phyloP scores from a whole-genome alignment of 768 basidiomycete species.

The Mycena floridula region DNA sequence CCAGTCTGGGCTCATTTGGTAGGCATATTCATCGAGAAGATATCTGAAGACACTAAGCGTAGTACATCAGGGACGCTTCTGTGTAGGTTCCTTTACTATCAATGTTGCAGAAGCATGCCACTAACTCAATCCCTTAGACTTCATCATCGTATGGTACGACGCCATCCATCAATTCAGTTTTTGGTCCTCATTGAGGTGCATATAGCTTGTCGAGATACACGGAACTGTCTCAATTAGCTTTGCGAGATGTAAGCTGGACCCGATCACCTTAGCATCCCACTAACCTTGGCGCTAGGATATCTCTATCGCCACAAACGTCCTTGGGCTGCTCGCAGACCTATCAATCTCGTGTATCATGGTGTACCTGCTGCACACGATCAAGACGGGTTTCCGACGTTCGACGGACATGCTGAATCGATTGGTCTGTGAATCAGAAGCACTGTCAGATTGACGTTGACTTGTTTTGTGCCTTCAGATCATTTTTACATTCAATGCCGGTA shows the following conservation, averaged over 20 bases:
- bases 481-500: slow-evolving; percentile 6
- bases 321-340: slow-evolving; percentile 2
- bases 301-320: slow-evolving; percentile 5
- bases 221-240: slow-evolving; percentile 1
- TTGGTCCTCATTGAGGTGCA: no score
- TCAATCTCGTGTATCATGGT: slow-evolving; percentile 4
- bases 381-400: slow-evolving; percentile 4
- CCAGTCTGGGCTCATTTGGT: no score
- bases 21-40: no score
- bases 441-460: neutral
- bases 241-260: slow-evolving; percentile 1
- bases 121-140: no score
- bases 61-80: no score
- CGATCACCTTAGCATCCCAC: neutral
- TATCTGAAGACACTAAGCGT: no score
- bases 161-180: no score
- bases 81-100: no score
- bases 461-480: slow-evolving; percentile 2
- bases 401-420: slow-evolving; percentile 8
- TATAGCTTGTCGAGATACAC: slow-evolving; percentile 5
- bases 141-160: no score
- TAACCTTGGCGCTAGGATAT: neutral
- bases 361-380: slow-evolving; percentile 3
- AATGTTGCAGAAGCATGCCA: no score
- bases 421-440: neutral